Evolutionary conservation across 176 grass and related monocot genomes (phyloP), one percentile per base, ranked within the genome.

Genomic region (Oryza australiensis): DNA sequence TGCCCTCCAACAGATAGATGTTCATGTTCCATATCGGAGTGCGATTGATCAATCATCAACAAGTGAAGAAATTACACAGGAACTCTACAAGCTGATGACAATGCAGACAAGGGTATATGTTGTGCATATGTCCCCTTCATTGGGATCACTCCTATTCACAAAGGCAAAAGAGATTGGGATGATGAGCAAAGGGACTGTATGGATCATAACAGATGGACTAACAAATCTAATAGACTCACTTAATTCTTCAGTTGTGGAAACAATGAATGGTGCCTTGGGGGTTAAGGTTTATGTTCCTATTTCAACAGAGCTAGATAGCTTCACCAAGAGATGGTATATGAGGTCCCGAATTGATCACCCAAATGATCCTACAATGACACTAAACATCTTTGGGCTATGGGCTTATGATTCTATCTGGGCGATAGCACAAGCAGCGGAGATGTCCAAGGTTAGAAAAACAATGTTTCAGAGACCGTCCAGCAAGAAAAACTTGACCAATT

Each of bases 81-180:
- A 92, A 71, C 90, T 92, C 35, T 81, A 89, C 64, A 94, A 79
- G 48, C 55, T 94, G 45, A 80, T 82, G 85, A 90, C 85, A 46
- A 85, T 94, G 88, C 79, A 88, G 83, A 81, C 91, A 33, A 90
- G 74, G 45, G 86, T 94, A 8, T 94, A 77, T 35, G 27, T 91
- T 34, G 69, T 94, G 5, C 85, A 94, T n/a, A 88, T 94, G 91
- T 72, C 88, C 38, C 27, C 77, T 12, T n/a, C 27, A 2, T 34
- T 81, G 26, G 88, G 66, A 7, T 84, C 89, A 20, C 30, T 66
- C 14, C 73, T 94, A 33, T 89, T 91, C 32, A 45, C 29, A 63
- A 82, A 94, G 20, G 84, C 81, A 27, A 89, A 81, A 55, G 84
- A 82, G 24, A 10, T 82, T 38, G 92, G 89, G 5, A 87, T 94